These are phyloP conservation scores for Rhizopus microsporus DNA, from an alignment of 371 early-diverging fungal genomes.

Conservation along the genomic window DNA sequence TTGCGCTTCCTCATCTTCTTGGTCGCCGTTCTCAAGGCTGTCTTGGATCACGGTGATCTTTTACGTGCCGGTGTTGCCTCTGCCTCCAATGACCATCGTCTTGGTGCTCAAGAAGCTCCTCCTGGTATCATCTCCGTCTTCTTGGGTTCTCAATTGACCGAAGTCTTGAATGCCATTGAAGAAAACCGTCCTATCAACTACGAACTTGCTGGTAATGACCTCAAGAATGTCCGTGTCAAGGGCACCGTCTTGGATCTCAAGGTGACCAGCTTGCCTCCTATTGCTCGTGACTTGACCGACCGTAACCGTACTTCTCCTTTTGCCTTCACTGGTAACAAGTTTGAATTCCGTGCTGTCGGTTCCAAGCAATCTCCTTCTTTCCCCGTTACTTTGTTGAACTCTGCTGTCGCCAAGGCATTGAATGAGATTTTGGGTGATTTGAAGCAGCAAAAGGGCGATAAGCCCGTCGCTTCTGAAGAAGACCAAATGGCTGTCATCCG, in stretches of 20 bases:
- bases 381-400: slow-evolving; percentile 91
- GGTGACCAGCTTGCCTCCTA: slow-evolving; percentile 88
- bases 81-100: slow-evolving; percentile 95
- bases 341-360: slow-evolving; percentile 99
- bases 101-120: slow-evolving; percentile 98
- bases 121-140: slow-evolving; percentile 96
- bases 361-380: slow-evolving; percentile 97
- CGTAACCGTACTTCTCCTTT: slow-evolving; percentile 99
- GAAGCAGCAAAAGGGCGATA: slow-evolving; percentile 74
- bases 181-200: slow-evolving; percentile 84
- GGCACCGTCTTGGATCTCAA: slow-evolving; percentile 95
- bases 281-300: slow-evolving; percentile 95
- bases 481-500: slow-evolving; percentile 89
- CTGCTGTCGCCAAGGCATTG: slow-evolving; percentile 88
- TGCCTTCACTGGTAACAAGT: slow-evolving; percentile 99
- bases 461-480: slow-evolving; percentile 76
- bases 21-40: slow-evolving; percentile 87
- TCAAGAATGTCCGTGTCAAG: slow-evolving; percentile 89
- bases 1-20: slow-evolving; percentile 94
- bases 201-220: slow-evolving; percentile 74
- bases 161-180: slow-evolving; percentile 90
- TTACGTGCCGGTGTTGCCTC: slow-evolving; percentile 91
- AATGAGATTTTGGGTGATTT: slow-evolving; percentile 74
- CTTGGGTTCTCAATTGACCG: slow-evolving; percentile 93
- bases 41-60: slow-evolving; percentile 86